A percentile compares a stretch with the other conserved stretches of the same genome.
Evolutionary conservation across 1,284 basidiomycete species (phyloP).

Genomic region (Butyriboletus pseudospeciosus): DNA sequence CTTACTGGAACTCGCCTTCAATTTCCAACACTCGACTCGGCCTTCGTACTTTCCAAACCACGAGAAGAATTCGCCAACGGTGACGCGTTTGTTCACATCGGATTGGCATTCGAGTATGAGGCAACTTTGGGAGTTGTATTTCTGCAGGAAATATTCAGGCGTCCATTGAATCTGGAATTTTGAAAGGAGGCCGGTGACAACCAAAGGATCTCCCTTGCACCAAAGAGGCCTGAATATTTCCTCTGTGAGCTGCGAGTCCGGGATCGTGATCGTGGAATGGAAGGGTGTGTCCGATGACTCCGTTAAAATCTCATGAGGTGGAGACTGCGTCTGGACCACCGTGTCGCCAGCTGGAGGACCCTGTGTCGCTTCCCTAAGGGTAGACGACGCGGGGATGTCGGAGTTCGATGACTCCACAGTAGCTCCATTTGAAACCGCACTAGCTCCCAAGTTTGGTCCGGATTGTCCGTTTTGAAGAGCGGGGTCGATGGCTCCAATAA

Average conservation of each 20-base stretch:
- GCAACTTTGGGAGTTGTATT: constrained; percentile 65
- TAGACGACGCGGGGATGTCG: constrained; percentile 1
- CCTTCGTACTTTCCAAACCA: constrained; percentile 68
- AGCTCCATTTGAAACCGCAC: constrained; percentile 9
- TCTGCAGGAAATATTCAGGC: constrained; percentile 73
- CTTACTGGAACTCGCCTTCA: constrained; percentile 57
- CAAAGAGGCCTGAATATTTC: constrained; percentile 66
- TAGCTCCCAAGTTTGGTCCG: background rate
- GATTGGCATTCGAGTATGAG: constrained; percentile 78
- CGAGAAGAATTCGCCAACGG: constrained; percentile 76
- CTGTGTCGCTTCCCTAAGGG: constrained; percentile 10
- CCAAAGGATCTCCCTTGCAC: constrained; percentile 68
- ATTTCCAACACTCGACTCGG: constrained; percentile 64
- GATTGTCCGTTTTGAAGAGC: constrained; percentile 18
- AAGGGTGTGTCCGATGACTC: constrained; percentile 35
- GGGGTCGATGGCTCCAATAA: constrained; percentile 23
- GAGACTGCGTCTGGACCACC: constrained; percentile 9
- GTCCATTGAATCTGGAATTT: constrained; percentile 73
- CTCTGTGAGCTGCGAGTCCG: constrained; percentile 52
- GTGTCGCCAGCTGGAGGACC: constrained; percentile 1
- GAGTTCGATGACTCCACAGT: constrained; percentile 8
- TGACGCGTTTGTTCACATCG: constrained; percentile 57
- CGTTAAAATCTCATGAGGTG: constrained; percentile 13
- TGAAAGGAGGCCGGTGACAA: constrained; percentile 62
- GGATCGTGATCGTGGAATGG: constrained; percentile 45